Base-by-base conservation (phyloP, 176 grass and related monocot species). In the Hsuehochloa calcarea region DNA sequence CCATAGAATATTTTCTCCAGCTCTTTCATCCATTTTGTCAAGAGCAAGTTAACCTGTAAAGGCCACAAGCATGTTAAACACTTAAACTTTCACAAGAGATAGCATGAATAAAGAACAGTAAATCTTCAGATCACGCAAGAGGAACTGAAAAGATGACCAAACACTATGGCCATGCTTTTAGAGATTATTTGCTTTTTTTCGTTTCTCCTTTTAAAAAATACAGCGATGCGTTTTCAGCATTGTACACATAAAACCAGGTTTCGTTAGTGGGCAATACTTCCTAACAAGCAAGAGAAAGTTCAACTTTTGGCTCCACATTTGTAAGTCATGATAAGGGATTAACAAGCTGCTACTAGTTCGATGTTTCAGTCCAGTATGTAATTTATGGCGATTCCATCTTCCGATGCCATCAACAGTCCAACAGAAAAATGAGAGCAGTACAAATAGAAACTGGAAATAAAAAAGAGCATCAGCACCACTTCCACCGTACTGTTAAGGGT, bases 1-100 rank as follows among this genome's bases (percentile, higher is more conserved):
- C 96, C 96, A 82, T 99, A 99, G 80, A 99, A 99, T 99, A 99
- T 99, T 85, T 94, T 99, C 81, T 99, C 96, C 46, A 99, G 86
- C 56, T 99, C 96, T 69, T 99, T 99, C 96, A 99, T 96, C 96
- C 96, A 96, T 85, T 92, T 99, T 92, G 22, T 91, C 85, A 99
- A 82, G 27, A 99, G 88, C 86, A 99, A 94, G 47, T 99, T 96
- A 70, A 99, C 96, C 96, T 99, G 87, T 66, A 88, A 74, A 41
- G 29, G 55, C 50, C 50, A 71, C 50, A 45, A 86, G 20, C 37
- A 25, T 67, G 74, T 67, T 25, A 78, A 34, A 55, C 16, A 58
- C n/a, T 19, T 31, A 5, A 66, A 74, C 41, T 90, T 67, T 66
- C 82, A 47, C 52, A 40, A 31, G 19, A 38, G 26, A 66, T 70